A percentile compares a stretch with the other conserved stretches of the same genome.
Evolutionary conservation across 345 rosid species (phyloP).

Genomic region (Psidium friedrichsthalianum): DNA sequence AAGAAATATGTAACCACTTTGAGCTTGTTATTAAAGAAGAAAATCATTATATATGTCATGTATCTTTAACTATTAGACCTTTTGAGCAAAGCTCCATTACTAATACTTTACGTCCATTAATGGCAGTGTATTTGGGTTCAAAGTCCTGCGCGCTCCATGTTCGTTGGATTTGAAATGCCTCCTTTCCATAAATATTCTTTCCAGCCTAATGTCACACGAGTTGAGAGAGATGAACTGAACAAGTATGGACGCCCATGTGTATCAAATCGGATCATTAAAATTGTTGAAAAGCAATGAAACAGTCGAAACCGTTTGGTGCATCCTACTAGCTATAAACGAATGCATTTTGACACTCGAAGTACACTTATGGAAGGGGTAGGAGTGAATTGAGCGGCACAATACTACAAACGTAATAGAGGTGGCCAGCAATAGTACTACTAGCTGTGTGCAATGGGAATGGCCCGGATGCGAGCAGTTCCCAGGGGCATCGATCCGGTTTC

Average conservation of each 20-base stretch:
- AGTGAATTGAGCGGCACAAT: neutral
- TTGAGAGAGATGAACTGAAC: neutral
- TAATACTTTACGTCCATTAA: neutral
- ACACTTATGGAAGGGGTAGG: neutral
- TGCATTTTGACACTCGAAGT: neutral
- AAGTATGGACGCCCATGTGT: neutral
- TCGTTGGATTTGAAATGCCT: neutral
- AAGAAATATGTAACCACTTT: neutral
- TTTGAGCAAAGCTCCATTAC: neutral
- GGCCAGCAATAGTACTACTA: neutral
- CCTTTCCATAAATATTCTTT: neutral
- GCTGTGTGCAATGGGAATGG: too few species aligned
- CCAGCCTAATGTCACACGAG: neutral
- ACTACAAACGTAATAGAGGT: neutral
- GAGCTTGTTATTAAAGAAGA: neutral
- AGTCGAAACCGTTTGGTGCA: neutral
- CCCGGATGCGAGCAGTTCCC: too few species aligned
- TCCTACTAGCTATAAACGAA: neutral
- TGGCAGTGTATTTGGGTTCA: neutral
- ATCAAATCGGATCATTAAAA: neutral
- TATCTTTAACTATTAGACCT: neutral
- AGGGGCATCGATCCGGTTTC: too few species aligned
- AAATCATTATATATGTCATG: neutral
- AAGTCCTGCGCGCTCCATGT: neutral
- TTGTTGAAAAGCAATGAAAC: neutral